Percentiles rank a stretch among this genome's conserved stretches.
These are phyloP conservation scores for Cyathus striatus DNA, from an alignment of 768 basidiomycete species.

Conservation along the genomic window DNA sequence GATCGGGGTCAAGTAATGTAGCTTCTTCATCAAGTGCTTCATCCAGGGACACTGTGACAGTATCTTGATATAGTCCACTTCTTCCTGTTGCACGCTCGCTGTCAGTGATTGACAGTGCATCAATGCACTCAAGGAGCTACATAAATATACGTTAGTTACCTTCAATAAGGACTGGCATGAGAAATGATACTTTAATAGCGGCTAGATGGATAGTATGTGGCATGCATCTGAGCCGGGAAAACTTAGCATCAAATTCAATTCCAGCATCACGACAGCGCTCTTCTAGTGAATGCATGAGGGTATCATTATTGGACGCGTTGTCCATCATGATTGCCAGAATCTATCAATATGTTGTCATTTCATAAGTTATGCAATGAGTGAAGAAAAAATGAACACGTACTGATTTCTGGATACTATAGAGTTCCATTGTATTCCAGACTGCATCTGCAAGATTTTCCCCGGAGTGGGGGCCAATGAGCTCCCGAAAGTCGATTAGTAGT, in stretches of 20 bases:
- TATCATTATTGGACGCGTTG: neutral
- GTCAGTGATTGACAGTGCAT: slow-evolving; percentile 9
- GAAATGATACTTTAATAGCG: slow-evolving; percentile 13
- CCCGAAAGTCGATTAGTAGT: slow-evolving; percentile 18
- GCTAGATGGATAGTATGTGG: slow-evolving; percentile 20
- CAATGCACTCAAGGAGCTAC: slow-evolving; percentile 20
- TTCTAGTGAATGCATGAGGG: neutral
- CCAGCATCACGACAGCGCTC: neutral
- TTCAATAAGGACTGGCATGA: neutral
- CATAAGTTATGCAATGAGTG: too few species aligned
- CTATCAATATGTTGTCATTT: too few species aligned
- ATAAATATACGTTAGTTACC: neutral
- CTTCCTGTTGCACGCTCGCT: slow-evolving; percentile 4
- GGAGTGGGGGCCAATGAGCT: slow-evolving; percentile 19
- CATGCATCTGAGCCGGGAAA: slow-evolving; percentile 16
- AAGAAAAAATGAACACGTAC: neutral
- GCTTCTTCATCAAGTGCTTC: slow-evolving; percentile 7
- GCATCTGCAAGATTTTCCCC: slow-evolving; percentile 19
- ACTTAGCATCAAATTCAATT: neutral
- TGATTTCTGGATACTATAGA: slow-evolving; percentile 9
- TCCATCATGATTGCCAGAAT: neutral
- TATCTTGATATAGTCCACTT: slow-evolving; percentile 7
- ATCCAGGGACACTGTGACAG: neutral
- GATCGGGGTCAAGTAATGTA: neutral
- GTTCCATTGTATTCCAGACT: slow-evolving; percentile 13